Base-by-base conservation (phyloP, 371 early-diverging fungal species). In the Mortierella sp. region DNA sequence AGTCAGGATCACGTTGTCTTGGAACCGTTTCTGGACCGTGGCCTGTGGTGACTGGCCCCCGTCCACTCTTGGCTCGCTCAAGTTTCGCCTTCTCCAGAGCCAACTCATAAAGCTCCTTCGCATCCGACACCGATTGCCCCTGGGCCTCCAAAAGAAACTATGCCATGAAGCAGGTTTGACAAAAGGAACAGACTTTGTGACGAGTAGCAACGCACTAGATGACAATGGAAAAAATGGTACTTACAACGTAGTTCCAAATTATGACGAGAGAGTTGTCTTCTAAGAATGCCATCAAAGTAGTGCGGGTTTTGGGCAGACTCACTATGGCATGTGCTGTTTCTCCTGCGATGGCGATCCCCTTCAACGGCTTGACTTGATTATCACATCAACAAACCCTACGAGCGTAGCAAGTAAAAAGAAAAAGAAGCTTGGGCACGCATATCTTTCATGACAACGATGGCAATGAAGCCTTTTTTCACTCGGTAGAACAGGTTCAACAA, bases 241-340 rank as follows among this genome's bases (percentile, higher is more conserved):
- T 79, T 75, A 75, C 75, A 10, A 75, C 35, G 32, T 43, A 79
- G 71, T 79, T 75, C 71, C 48, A 79, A 12, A 79, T 58, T 2
- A 75, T 46, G 1, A 75, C 79, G 41, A 79, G 60, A 48, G 79
- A 79, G 32, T 18, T 46, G 41, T 58, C 70, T 60, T 70, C 75
- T 29, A 79, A 38, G 55, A 79, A 79, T 58, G 43, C 58, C 54
- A 58, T 60, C 58, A 79, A 74, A 44, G 56, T 71, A 54, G 70
- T 75, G 29, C 44, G 56, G 5, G 54, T 35, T 48, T 16, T 46
- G 43, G 79, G 79, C 7, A 75, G 60, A 58, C 27, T 8, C 58
- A 79, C 72, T 16, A 54, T 75, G 41, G 75, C 49, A 71, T 70
- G 44, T 14, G 71, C 51, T 70, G 65, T 75, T 48, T 70, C 56